phyloP scores from a whole-genome alignment of 768 basidiomycete genomes.

The Clavaria fumosa region DNA sequence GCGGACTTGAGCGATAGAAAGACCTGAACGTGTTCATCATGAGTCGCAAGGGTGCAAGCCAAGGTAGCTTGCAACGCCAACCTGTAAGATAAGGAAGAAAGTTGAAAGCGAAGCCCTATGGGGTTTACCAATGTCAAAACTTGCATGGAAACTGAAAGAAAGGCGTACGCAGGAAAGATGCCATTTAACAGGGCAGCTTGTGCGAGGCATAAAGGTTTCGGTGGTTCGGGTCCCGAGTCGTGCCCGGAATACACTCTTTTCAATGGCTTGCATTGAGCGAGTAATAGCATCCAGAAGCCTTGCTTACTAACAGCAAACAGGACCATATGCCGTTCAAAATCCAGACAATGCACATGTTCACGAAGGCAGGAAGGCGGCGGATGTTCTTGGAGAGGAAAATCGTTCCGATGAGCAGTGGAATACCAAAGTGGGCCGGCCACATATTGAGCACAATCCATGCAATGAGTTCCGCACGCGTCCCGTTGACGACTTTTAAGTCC shows the following conservation, averaged over 20 bases:
- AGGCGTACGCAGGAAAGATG: neutral
- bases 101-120: neutral
- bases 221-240: neutral
- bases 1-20: neutral
- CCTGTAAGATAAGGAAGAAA: neutral
- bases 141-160: neutral
- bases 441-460: conserved; percentile 31
- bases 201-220: neutral
- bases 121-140: neutral
- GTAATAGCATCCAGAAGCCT: neutral
- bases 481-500: conserved; percentile 17
- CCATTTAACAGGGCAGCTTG: neutral
- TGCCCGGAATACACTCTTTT: conserved; percentile 17
- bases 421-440: conserved; percentile 34
- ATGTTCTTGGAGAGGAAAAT: conserved; percentile 27
- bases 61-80: neutral
- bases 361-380: conserved; percentile 30
- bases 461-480: conserved; percentile 25
- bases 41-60: neutral
- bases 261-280: conserved; percentile 22
- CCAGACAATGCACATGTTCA: conserved; percentile 30
- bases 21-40: neutral
- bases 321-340: conserved; percentile 31
- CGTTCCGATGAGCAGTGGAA: conserved; percentile 28
- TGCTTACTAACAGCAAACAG: conserved; percentile 22